Percentiles rank a stretch among this genome's conserved stretches.
Evolutionary conservation across 208 protist species (phyloP).

Genomic region (Naegleria gruberi): DNA sequence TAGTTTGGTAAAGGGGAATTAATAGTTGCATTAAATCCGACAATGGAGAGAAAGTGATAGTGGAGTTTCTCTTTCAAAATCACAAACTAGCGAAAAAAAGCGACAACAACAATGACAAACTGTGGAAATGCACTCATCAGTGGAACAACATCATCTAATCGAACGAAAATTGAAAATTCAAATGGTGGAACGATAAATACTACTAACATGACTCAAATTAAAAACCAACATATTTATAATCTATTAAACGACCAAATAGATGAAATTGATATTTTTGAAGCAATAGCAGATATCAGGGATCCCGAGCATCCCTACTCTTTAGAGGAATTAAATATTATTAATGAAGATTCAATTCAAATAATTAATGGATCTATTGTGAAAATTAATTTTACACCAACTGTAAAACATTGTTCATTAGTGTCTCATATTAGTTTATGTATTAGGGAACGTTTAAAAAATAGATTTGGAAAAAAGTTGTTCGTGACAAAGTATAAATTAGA

Average conservation of each 20-base stretch:
- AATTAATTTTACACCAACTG: constrained; percentile 93
- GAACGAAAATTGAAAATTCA: too few species aligned
- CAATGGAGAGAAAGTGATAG: too few species aligned
- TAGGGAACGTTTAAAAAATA: constrained; percentile 81
- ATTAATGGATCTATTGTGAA: constrained; percentile 38
- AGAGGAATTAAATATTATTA: constrained; percentile 91
- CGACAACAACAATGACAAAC: too few species aligned
- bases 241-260: constrained; percentile 55
- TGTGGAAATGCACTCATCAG: too few species aligned
- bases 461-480: constrained; percentile 52
- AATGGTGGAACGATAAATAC: too few species aligned
- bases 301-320: constrained; percentile 96
- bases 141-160: too few species aligned
- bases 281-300: constrained; percentile 90
- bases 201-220: too few species aligned
- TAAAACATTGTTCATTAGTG: constrained; percentile 96
- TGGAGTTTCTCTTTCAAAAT: too few species aligned
- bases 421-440: constrained; percentile 96
- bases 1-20: too few species aligned
- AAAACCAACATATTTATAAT: too few species aligned
- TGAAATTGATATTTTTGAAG: constrained; percentile 82
- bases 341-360: constrained; percentile 74
- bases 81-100: too few species aligned
- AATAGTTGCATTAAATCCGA: too few species aligned
- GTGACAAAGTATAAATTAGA: constrained; percentile 85